Base-by-base conservation (phyloP, 495 filamentous ascomycete species). In the Neurospora intermedia region DNA sequence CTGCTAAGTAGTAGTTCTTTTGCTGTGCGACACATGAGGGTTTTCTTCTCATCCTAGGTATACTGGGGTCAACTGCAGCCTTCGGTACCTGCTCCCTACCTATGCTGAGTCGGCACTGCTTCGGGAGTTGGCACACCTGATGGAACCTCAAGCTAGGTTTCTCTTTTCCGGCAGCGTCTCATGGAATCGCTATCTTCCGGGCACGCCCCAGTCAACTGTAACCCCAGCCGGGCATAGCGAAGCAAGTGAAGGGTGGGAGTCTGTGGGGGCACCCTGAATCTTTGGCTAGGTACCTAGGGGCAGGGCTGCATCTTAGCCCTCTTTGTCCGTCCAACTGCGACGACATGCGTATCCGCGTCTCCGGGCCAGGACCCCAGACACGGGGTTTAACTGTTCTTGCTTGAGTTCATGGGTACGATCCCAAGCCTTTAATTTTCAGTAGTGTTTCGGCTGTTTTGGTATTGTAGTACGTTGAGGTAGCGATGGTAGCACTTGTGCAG, bases 261-360 rank as follows among this genome's bases (percentile, higher is more conserved):
- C 6, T 62, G 48, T 66, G 54, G 54, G 54, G 54, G 54, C 54
- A 66, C 27, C 54, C 27, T 38, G 54, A 66, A 35, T 66, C 54
- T 66, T 38, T 66, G 54, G 54, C 70, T 72, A 31, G 27, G 27
- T 27, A n/a, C n/a, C 73, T 71, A 27, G 27, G 27, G 27, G 71
- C 69, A 69, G 71, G 73, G 70, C 73, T 72, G 70, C 71, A 27
- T 71, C n/a, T 70, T 69, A 27, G 69, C 41, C 69, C 40, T 70
- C 40, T 15, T 41, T 42, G 69, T 42, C 69, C 35, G 35, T 16
- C 40, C 69, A 18, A 10, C 40, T 35, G 35, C 69, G 35, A 39
- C 35, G 15, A 39, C 69, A 20, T 39, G 2, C n/a, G 69, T 20
- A 70, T 43, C 31, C 40, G n/a, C 40, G 10, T 35, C 35, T 43